These are phyloP conservation scores for Moricandia moricandioides DNA, from an alignment of 345 rosid genomes.

Conservation along the genomic window DNA sequence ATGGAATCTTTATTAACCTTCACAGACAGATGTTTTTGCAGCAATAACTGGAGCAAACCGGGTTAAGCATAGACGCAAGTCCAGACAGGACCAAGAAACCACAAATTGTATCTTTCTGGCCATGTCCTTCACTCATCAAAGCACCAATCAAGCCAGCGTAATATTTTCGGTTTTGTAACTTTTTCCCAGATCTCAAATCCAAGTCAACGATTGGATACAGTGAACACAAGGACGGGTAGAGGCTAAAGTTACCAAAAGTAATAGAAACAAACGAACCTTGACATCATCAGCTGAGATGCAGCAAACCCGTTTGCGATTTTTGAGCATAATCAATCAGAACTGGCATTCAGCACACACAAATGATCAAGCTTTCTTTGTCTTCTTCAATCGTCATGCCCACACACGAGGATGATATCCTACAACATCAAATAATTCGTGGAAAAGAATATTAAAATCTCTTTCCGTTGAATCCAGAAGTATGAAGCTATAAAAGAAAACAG, in stretches of 20 bases:
- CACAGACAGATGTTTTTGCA: constrained; percentile 10
- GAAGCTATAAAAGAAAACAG: neutral
- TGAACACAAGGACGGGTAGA: neutral
- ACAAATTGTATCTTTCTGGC: constrained; percentile 7
- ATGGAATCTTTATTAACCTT: constrained; percentile 1
- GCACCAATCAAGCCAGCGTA: neutral
- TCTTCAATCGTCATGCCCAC: constrained; percentile 81
- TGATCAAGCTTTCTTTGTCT: constrained; percentile 73
- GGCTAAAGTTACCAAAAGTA: neutral
- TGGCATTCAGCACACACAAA: constrained; percentile 73
- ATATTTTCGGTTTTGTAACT: neutral
- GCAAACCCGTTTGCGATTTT: constrained; percentile 53
- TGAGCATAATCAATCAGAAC: constrained; percentile 57
- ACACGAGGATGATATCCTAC: constrained; percentile 88
- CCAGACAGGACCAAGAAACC: constrained; percentile 11
- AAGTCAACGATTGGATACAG: too few species aligned
- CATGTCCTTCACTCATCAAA: neutral
- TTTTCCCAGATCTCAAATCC: neutral
- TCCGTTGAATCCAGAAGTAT: neutral
- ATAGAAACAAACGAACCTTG: constrained; percentile 46
- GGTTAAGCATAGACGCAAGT: neutral
- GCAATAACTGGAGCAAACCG: neutral
- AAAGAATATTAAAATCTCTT: neutral
- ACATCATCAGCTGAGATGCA: constrained; percentile 52
- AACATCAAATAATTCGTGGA: neutral